Evolutionary conservation across 352 stramenopile species (phyloP).

Genomic region (Phytopythium oedochilum): DNA sequence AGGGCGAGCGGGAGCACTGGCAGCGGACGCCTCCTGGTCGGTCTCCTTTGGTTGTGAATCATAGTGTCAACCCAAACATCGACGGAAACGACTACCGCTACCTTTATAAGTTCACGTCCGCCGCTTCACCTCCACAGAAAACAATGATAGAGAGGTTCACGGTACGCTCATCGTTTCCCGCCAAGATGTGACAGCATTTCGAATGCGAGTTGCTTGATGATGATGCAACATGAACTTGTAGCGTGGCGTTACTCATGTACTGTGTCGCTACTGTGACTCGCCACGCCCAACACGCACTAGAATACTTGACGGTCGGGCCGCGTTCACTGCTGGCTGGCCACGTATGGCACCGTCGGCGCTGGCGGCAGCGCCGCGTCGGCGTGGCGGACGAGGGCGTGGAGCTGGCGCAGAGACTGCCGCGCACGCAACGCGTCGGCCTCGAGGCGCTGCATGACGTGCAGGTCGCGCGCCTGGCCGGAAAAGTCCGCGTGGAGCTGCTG

Average conservation of each 20-base stretch:
- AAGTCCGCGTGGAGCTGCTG: slow-evolving; percentile 43
- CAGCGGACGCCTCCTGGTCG: not conserved
- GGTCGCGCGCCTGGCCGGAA: slow-evolving; percentile 29
- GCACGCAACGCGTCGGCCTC: slow-evolving; percentile 41
- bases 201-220: too few relatives aligned
- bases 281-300: not conserved
- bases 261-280: not conserved
- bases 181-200: too few relatives aligned
- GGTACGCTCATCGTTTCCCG: not conserved
- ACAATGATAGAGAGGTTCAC: not conserved
- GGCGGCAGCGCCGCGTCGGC: not conserved
- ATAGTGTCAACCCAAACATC: not conserved
- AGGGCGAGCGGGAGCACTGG: not conserved
- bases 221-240: not conserved
- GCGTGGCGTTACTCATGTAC: not conserved
- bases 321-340: not conserved
- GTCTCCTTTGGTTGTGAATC: too few relatives aligned
- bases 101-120: not conserved
- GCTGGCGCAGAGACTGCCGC: slow-evolving; percentile 34
- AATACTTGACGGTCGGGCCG: not conserved
- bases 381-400: slow-evolving; percentile 16
- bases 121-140: not conserved
- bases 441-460: slow-evolving; percentile 42
- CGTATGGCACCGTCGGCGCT: not conserved
- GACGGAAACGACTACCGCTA: not conserved